These are phyloP conservation scores for Clarireedia hainanense DNA, from an alignment of 2,329 filamentous ascomycete genomes.

Conservation along the genomic window DNA sequence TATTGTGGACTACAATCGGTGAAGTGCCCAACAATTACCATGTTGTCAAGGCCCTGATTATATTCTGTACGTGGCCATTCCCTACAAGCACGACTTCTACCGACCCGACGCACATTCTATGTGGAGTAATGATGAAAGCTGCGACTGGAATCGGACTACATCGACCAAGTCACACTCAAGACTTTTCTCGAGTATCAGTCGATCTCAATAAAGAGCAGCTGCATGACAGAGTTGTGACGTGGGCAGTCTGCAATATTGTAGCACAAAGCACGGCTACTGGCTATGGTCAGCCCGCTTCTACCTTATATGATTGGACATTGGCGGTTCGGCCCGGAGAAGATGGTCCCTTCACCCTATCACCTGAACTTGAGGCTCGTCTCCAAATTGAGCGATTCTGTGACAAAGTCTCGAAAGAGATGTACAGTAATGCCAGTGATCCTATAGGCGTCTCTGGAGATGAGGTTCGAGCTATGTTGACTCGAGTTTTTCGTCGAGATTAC, in stretches of 20 bases:
- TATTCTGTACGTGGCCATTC: slow-evolving; percentile 75
- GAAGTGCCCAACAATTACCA: slow-evolving; percentile 73
- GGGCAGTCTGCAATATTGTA: slow-evolving; percentile 81
- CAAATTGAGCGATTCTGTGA: slow-evolving; percentile 69
- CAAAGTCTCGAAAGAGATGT: slow-evolving; percentile 72
- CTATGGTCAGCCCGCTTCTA: slow-evolving; percentile 74
- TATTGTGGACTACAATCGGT: slow-evolving; percentile 70
- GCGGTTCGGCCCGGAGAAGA: slow-evolving; percentile 52
- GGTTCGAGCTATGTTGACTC: slow-evolving; percentile 57
- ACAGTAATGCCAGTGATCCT: slow-evolving; percentile 67
- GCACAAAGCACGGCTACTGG: slow-evolving; percentile 76
- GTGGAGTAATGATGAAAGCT: slow-evolving; percentile 80
- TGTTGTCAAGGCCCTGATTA: slow-evolving; percentile 71
- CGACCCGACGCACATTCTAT: slow-evolving; percentile 70
- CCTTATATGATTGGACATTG: slow-evolving; percentile 67
- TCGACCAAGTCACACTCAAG: slow-evolving; percentile 72
- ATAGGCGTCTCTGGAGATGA: slow-evolving; percentile 61
- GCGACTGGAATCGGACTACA: slow-evolving; percentile 79
- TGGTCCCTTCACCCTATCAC: slow-evolving; percentile 49
- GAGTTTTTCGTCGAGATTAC: slow-evolving; percentile 58
- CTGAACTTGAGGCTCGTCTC: slow-evolving; percentile 59
- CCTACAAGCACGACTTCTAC: slow-evolving; percentile 74
- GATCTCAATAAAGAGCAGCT: slow-evolving; percentile 74
- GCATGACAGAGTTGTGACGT: slow-evolving; percentile 69
- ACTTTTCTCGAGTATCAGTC: slow-evolving; percentile 69